Evolutionary conservation across 805 yeast species (phyloP).

Genomic region (Wickerhamiella dianesei): DNA sequence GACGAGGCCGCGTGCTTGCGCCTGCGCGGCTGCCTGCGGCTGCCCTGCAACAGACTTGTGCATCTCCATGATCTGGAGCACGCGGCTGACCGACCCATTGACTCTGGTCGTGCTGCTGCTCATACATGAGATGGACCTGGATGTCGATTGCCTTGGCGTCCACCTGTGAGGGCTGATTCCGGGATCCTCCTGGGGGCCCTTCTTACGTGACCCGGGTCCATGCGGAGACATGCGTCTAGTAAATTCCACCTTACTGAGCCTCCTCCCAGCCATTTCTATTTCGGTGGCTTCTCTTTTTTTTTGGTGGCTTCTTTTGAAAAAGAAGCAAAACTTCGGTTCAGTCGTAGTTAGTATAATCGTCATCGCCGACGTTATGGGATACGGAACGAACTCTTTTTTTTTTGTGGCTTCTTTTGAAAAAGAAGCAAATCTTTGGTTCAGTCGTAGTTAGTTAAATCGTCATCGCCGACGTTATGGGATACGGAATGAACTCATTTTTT

Average conservation of each 20-base stretch:
- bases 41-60: constrained; percentile 7
- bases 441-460: no score
- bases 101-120: neutral
- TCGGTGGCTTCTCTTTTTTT: no score
- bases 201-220: neutral
- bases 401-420: no score
- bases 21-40: constrained; percentile 7
- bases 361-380: no score
- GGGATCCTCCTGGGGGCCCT: neutral
- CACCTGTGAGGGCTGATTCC: neutral
- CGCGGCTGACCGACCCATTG: neutral
- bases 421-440: no score
- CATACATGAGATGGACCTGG: neutral
- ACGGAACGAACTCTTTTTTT: no score
- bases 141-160: neutral
- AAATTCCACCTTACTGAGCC: neutral
- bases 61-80: constrained; percentile 4
- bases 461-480: no score
- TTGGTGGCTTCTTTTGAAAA: no score
- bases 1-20: constrained; percentile 3
- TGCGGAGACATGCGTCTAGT: neutral
- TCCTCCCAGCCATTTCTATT: neutral
- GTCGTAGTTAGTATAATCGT: no score
- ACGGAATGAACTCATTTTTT: no score
- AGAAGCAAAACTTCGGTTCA: no score